Evolutionary conservation across 1,139 yeast species (phyloP), one percentile per base, ranked within the genome.

Genomic region (Suhomyces bokatorum): DNA sequence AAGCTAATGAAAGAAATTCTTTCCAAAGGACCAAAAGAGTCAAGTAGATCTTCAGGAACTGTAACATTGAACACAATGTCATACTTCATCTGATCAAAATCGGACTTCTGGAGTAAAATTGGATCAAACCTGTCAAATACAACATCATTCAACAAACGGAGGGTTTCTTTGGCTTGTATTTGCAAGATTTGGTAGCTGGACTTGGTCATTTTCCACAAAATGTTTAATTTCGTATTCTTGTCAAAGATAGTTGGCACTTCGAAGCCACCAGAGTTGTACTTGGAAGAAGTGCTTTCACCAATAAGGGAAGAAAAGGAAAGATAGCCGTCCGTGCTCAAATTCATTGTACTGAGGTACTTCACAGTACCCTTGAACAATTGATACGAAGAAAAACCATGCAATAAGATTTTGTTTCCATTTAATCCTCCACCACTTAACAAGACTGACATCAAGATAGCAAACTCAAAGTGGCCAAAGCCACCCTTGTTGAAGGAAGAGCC

Each of bases 381-480:
- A 62, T 90, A 93, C 26, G 95, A 85, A 4, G 97, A 88, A 62
- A 87, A 91, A 1, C 98, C 99, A 55, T 84, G 85, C 37, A 90
- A 66, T 46, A 93, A 71, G 28, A 89, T 83, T 57, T 83, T 85
- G 57, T 85, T 85, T 16, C 95, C 91, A 52, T 75, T 77, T 10
- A 72, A 64, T 42, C 95, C 95, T 55, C 97, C 97, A 54, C 97
- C 97, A 52, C 84, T 82, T 35, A 93, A 70, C 46, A 93, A 70
- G 1, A 90, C 86, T 36, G 96, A 84, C 83, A 89, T 80, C 40
- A 91, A 66, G 37, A 85, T 70, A 22, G 93, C 84, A 66, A 90
- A 90, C 67, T 93, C 98, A 62, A 89, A 89, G 55, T 86, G 88
- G 13, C 98, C 98, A 63, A 93, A 91, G 0, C 98, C 98, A 37